Conservation (phyloP, 352 stramenopile genomes). For the Globisporangium middletonii region DNA sequence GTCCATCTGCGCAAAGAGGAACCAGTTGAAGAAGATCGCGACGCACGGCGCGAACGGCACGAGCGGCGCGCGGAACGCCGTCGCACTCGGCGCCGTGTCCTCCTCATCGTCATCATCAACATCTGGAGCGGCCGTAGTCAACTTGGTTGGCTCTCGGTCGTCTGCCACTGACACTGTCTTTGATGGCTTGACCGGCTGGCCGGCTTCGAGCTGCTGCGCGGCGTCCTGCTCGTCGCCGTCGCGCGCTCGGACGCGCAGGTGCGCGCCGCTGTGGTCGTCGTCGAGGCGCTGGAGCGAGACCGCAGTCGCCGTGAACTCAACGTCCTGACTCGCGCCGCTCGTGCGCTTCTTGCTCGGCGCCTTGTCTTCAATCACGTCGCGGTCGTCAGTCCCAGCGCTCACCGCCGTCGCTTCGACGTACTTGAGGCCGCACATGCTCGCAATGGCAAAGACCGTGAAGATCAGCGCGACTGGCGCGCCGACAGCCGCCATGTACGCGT, state of each 20-base stretch:
- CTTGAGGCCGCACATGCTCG: slow-evolving; percentile 46
- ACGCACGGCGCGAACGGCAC: slow-evolving; percentile 76
- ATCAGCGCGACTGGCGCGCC: slow-evolving; percentile 40
- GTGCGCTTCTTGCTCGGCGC: not conserved
- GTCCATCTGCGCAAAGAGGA: slow-evolving; percentile 81
- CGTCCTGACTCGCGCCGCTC: not conserved
- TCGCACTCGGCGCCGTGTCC: not conserved
- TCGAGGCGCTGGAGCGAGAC: slow-evolving; percentile 4
- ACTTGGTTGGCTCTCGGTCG: too few species aligned
- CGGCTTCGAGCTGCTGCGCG: not conserved
- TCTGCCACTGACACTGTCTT: not conserved
- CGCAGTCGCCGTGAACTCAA: slow-evolving; percentile 3
- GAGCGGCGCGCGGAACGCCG: slow-evolving; percentile 56
- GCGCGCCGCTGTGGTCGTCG: slow-evolving; percentile 2
- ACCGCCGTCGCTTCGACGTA: slow-evolving; percentile 23
- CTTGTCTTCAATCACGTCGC: not conserved
- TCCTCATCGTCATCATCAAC: slow-evolving; percentile 2
- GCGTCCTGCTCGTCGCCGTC: slow-evolving; percentile 16
- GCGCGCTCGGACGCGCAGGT: slow-evolving; percentile 6
- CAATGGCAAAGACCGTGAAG: slow-evolving; percentile 47
- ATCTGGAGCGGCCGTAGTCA: not conserved
- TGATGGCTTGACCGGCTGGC: slow-evolving; percentile 15
- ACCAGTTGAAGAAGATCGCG: slow-evolving; percentile 88
- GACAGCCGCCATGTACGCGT: slow-evolving; percentile 48
- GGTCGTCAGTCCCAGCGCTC: not conserved